Conservation (phyloP, 2,329 filamentous ascomycete genomes). For the Acephala macrosclerotiorum region DNA sequence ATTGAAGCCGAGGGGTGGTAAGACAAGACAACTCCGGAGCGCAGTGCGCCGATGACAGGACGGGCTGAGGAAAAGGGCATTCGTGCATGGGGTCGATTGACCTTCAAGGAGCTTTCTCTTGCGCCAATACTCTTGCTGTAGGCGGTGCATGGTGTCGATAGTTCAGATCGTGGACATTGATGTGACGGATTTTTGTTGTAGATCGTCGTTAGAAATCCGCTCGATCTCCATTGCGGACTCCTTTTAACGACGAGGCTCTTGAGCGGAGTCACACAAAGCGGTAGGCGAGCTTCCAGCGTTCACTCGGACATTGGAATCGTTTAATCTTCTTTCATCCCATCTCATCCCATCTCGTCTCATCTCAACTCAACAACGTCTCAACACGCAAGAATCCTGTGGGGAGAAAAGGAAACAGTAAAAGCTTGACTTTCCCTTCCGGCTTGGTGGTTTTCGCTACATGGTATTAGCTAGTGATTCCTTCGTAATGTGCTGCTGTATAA, state of each 20-base stretch:
- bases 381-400: background rate
- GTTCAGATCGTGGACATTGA: background rate
- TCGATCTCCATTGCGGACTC: background rate
- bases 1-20: background rate
- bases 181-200: no score
- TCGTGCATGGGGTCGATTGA: background rate
- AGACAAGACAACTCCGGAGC: constrained; percentile 14
- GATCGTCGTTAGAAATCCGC: constrained; percentile 4
- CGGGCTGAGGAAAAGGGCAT: background rate
- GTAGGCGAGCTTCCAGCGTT: constrained; percentile 11
- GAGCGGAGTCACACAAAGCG: background rate
- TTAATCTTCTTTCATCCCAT: no score
- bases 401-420: constrained; percentile 15
- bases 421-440: constrained; percentile 73
- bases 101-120: constrained; percentile 2
- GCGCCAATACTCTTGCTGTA: constrained; percentile 11
- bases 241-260: background rate
- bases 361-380: background rate
- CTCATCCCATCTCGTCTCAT: no score
- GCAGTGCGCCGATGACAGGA: background rate
- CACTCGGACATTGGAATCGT: constrained; percentile 18
- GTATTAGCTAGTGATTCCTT: no score
- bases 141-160: constrained; percentile 9
- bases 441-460: constrained; percentile 68
- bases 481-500: no score